These are phyloP conservation scores for Oryza meyeriana DNA, from an alignment of 176 grass and related monocot genomes.

Conservation along the genomic window DNA sequence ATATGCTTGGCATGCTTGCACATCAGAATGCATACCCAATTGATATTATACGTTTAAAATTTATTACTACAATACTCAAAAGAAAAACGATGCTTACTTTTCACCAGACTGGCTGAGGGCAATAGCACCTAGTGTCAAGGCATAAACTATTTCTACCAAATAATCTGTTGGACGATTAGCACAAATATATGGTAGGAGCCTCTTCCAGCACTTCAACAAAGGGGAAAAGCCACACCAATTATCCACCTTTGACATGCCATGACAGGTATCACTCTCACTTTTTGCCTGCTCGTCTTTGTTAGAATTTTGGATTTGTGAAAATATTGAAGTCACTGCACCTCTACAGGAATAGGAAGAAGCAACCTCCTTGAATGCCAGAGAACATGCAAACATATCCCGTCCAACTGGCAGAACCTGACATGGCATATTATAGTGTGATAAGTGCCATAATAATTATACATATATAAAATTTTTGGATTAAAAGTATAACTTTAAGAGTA, in stretches of 20 bases:
- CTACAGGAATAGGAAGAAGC: constrained; percentile 55
- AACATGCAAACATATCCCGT: constrained; percentile 77
- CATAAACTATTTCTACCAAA: constrained; percentile 67
- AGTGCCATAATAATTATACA: background rate
- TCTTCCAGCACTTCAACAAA: constrained; percentile 50
- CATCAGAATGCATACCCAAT: background rate
- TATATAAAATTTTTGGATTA: background rate
- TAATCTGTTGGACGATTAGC: constrained; percentile 43
- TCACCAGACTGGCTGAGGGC: constrained; percentile 54
- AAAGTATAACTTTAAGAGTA: constrained; percentile 13
- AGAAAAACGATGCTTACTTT: constrained; percentile 43
- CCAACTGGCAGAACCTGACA: constrained; percentile 74
- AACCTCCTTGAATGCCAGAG: constrained; percentile 77
- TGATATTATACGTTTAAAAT: background rate
- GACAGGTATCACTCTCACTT: constrained; percentile 15
- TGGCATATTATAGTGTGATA: constrained; percentile 23
- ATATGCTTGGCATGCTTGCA: constrained; percentile 2
- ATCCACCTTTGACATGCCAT: constrained; percentile 29
- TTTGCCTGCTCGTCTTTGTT: constrained; percentile 28
- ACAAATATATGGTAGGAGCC: constrained; percentile 41
- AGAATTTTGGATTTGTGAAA: constrained; percentile 40
- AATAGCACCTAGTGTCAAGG: constrained; percentile 54
- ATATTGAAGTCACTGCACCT: constrained; percentile 43
- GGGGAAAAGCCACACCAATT: constrained; percentile 38
- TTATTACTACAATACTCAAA: constrained; percentile 11